Conservation (phyloP, 1,284 basidiomycete genomes). For the Stygiomarasmius scandens region DNA sequence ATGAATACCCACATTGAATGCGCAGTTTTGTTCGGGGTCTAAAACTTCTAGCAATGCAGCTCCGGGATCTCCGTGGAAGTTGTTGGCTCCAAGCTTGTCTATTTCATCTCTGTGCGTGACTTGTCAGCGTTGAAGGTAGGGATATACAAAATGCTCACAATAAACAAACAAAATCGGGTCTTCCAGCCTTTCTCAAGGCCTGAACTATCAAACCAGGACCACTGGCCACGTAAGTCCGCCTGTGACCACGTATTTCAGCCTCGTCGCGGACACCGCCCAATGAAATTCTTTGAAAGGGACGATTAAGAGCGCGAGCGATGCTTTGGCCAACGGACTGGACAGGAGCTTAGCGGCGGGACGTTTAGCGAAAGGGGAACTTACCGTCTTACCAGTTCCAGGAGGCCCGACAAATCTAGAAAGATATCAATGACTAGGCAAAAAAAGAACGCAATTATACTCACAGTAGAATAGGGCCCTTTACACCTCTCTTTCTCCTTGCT, state of each 20-base stretch:
- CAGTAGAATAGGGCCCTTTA: slow-evolving; percentile 84
- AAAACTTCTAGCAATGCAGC: slow-evolving; percentile 89
- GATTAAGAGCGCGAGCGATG: slow-evolving; percentile 78
- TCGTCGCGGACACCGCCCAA: slow-evolving; percentile 91
- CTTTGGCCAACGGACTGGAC: slow-evolving; percentile 87
- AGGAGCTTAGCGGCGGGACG: too few relatives aligned
- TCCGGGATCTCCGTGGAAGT: slow-evolving; percentile 88
- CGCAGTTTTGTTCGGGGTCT: slow-evolving; percentile 90
- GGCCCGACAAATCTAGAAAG: slow-evolving; percentile 72
- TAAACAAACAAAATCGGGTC: slow-evolving; percentile 78
- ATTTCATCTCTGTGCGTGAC: slow-evolving; percentile 57
- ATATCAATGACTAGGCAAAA: slow-evolving; percentile 2
- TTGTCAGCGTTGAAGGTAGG: background rate
- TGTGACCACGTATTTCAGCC: slow-evolving; percentile 87
- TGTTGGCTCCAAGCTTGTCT: slow-evolving; percentile 86
- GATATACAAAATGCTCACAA: slow-evolving; percentile 50
- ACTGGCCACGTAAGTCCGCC: slow-evolving; percentile 89
- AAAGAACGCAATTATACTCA: slow-evolving; percentile 38
- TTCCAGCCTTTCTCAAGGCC: slow-evolving; percentile 84
- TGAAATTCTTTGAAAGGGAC: slow-evolving; percentile 93
- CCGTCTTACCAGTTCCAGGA: slow-evolving; percentile 84
- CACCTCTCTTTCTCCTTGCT: slow-evolving; percentile 35
- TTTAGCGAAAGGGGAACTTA: too few relatives aligned
- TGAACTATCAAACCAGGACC: slow-evolving; percentile 88
- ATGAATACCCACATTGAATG: slow-evolving; percentile 67